phyloP scores from a whole-genome alignment of 2,329 filamentous ascomycete species.

The Aureobasidium sp. region DNA sequence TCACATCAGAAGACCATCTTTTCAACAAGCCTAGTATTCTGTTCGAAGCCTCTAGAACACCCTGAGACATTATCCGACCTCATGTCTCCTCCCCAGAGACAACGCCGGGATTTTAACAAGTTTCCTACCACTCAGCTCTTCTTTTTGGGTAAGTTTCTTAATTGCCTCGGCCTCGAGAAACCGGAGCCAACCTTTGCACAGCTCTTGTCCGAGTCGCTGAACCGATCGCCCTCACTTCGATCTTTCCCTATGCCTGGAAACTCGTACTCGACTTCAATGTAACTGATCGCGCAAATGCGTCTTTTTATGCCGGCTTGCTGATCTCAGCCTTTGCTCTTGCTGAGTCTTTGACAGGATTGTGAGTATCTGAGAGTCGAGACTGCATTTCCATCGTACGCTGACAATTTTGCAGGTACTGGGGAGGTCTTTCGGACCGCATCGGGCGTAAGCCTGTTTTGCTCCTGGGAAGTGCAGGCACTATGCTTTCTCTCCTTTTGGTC shows the following conservation, averaged over 20 bases:
- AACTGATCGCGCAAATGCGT: slow-evolving; percentile 67
- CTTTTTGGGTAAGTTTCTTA: slow-evolving; percentile 61
- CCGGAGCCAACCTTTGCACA: slow-evolving; percentile 31
- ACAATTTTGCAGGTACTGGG: slow-evolving; percentile 56
- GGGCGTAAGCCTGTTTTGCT: slow-evolving; percentile 82
- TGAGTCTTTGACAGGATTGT: slow-evolving; percentile 75
- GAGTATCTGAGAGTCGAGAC: slow-evolving; percentile 14
- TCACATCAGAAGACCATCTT: background rate
- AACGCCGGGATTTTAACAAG: slow-evolving; percentile 54
- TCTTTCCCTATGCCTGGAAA: slow-evolving; percentile 86
- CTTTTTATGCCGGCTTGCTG: slow-evolving; percentile 79
- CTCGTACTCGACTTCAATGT: slow-evolving; percentile 71
- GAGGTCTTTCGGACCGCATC: slow-evolving; percentile 69
- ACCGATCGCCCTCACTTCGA: slow-evolving; percentile 85
- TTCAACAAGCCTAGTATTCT: background rate
- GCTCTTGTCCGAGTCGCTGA: slow-evolving; percentile 89
- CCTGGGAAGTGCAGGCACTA: slow-evolving; percentile 72
- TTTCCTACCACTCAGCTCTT: slow-evolving; percentile 81
- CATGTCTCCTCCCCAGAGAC: slow-evolving; percentile 12
- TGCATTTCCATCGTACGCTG: background rate
- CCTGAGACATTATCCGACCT: background rate
- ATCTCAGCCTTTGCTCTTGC: slow-evolving; percentile 80
- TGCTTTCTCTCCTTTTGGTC: slow-evolving; percentile 74
- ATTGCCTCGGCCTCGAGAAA: background rate
- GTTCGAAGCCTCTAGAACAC: background rate